Percentiles rank a stretch among this genome's conserved stretches.
These are phyloP conservation scores for Termitomyces bulborhizus DNA, from an alignment of 768 basidiomycete species.

Conservation along the genomic window DNA sequence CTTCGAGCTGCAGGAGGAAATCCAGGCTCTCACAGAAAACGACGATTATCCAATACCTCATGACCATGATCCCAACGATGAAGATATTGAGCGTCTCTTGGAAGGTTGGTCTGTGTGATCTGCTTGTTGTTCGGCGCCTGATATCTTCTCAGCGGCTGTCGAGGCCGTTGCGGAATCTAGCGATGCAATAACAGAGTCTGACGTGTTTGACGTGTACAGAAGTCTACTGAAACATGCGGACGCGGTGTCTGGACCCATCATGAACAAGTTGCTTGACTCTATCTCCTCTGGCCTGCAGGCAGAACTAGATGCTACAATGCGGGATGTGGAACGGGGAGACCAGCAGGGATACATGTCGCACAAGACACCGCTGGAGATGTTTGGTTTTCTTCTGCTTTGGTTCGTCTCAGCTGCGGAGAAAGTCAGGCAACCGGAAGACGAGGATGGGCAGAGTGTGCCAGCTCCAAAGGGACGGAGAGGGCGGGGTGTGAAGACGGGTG, in stretches of 20 bases:
- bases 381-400: constrained; percentile 90
- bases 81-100: constrained; percentile 49
- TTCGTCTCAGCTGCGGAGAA: constrained; percentile 80
- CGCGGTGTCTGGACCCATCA: constrained; percentile 52
- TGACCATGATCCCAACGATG: constrained; percentile 57
- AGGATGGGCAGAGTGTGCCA: constrained; percentile 28
- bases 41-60: constrained; percentile 60
- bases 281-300: constrained; percentile 68
- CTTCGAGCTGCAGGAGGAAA: constrained; percentile 79
- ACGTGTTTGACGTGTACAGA: constrained; percentile 78
- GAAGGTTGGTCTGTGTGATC: constrained; percentile 38
- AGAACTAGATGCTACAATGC: constrained; percentile 66
- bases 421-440: constrained; percentile 47
- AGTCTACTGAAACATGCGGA: constrained; percentile 75
- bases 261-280: constrained; percentile 87
- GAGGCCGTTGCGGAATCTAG: constrained; percentile 73
- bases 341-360: constrained; percentile 56
- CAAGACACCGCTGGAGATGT: constrained; percentile 79
- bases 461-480: constrained; percentile 49
- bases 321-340: constrained; percentile 66
- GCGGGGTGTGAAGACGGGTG: constrained; percentile 50
- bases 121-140: not conserved
- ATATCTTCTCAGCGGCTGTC: constrained; percentile 55
- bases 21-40: constrained; percentile 57
- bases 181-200: constrained; percentile 58